Percentiles rank a stretch among this genome's conserved stretches.
phyloP scores from a whole-genome alignment of 2,329 filamentous ascomycete species.

The Phyllachora maydis region DNA sequence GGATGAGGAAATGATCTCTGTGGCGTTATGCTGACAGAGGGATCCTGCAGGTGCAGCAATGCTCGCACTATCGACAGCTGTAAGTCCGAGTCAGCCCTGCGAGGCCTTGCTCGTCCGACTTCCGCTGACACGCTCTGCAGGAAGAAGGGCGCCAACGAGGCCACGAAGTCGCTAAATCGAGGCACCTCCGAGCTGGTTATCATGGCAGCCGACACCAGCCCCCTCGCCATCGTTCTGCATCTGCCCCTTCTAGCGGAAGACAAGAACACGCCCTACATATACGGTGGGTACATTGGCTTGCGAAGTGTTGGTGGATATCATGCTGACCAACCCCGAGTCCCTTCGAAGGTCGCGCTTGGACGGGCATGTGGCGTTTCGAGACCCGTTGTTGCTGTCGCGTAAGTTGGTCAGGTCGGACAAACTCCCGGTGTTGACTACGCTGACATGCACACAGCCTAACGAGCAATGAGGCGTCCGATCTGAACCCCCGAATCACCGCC shows the following conservation, averaged over 20 bases:
- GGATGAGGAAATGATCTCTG: too few relatives aligned
- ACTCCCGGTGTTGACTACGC: too few relatives aligned
- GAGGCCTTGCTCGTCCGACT: too few relatives aligned
- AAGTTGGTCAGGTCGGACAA: too few relatives aligned
- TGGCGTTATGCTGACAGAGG: too few relatives aligned
- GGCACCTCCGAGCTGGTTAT: constrained; percentile 81
- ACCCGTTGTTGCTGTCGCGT: constrained; percentile 68
- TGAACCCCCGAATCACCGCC: constrained; percentile 69
- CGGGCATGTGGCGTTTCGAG: constrained; percentile 78
- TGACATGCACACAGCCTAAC: too few relatives aligned
- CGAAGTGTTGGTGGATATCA: constrained; percentile 11
- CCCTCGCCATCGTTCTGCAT: constrained; percentile 74
- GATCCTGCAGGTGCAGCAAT: too few relatives aligned
- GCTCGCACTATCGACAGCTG: constrained; percentile 47
- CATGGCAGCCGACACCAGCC: constrained; percentile 72
- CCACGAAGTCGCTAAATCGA: constrained; percentile 22
- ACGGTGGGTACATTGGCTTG: too few relatives aligned
- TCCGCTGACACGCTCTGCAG: constrained; percentile 2
- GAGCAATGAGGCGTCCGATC: constrained; percentile 75
- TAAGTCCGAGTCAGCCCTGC: constrained; percentile 20
- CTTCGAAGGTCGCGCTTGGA: constrained; percentile 66
- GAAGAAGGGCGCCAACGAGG: constrained; percentile 9
- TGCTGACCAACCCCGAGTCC: too few relatives aligned
- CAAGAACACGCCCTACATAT: constrained; percentile 47
- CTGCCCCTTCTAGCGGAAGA: constrained; percentile 76